Base-by-base conservation (phyloP, 2,329 filamentous ascomycete species). In the Colletotrichum aenigma region DNA sequence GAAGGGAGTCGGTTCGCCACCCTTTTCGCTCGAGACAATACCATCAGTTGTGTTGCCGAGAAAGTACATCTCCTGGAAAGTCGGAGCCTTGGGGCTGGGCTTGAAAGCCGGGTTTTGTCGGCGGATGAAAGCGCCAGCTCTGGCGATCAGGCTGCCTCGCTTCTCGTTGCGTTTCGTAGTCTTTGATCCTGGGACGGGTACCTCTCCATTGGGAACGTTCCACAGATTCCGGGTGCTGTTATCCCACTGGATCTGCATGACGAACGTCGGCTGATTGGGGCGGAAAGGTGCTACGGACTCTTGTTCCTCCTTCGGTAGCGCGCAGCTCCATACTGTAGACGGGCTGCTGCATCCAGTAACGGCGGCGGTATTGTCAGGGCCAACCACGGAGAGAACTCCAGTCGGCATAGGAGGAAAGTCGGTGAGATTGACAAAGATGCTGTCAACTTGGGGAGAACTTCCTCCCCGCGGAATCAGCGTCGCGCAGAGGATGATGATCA, bases 1-100 rank as follows among this genome's bases (percentile, higher is more conserved):
- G 84, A 98, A 98, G 0, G 96, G 96, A 0, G 96, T 97, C 10
- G 93, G 90, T 85, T 98, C 96, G 78, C 96, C 96, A 1, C 93
- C 93, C 83, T 96, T 98, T 6, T 93, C 85, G 56, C 90, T 80
- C 0, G 89, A 88, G 15, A 89, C 87, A 76, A 95, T 92, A 0
- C 90, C 89, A 80, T 98, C 96, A 0, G 96, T 98, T 0, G 95
- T 96, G 81, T 96, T 94, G 6, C 96, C 96, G 9, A 98, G 84
- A 80, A 98, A 98, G 77, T 87, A 90, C 84, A 95, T 93, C 75
- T 98, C 96, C 52, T 91, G 86, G 30, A 91, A 87, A n/a, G 85
- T 86, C 0, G 93, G 93, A 5, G 92, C 88, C 2, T 86, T 80
- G 0, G 93, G 93, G 3, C 87, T 84, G 0, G 93, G 87, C 2